Conservation (phyloP, 192 early-diverging fungal species). For the Podila minutissima region DNA sequence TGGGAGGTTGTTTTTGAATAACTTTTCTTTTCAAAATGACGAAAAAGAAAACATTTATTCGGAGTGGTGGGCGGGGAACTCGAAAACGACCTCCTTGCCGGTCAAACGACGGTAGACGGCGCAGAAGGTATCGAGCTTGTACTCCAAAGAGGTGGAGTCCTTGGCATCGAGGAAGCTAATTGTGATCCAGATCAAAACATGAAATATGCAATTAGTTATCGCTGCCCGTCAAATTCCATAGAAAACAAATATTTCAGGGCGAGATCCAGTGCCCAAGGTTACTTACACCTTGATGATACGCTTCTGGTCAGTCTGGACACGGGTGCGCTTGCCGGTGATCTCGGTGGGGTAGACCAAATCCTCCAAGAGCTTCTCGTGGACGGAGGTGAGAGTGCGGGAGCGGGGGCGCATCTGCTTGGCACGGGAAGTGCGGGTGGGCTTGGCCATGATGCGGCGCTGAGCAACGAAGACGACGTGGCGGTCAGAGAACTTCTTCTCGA, state of each 20-base stretch:
- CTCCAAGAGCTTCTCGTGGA: conserved; percentile 97
- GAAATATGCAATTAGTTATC: too few relatives aligned
- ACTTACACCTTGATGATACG: conserved; percentile 94
- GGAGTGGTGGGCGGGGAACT: conserved; percentile 81
- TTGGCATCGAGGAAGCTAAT: conserved; percentile 93
- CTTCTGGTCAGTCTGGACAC: conserved; percentile 94
- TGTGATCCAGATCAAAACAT: neutral
- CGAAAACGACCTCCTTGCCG: conserved; percentile 98
- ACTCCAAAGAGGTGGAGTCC: conserved; percentile 97
- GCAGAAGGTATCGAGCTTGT: conserved; percentile 99
- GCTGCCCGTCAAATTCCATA: too few relatives aligned
- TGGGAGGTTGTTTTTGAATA: conserved; percentile 3
- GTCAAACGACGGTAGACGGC: conserved; percentile 95
- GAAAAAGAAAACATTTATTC: conserved; percentile 51
- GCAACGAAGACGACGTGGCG: conserved; percentile 94
- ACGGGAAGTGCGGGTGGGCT: conserved; percentile 91
- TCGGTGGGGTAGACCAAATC: conserved; percentile 99
- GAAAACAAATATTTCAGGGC: neutral
- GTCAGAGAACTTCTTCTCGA: conserved; percentile 99
- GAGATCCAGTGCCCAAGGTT: neutral
- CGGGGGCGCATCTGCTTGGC: conserved; percentile 94
- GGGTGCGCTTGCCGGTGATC: conserved; percentile 98
- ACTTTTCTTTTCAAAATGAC: conserved; percentile 5
- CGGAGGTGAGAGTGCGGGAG: conserved; percentile 94
- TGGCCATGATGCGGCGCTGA: conserved; percentile 95